Evolutionary conservation across 2,329 filamentous ascomycete genomes (phyloP).

Genomic region (Emergomyces africanus): DNA sequence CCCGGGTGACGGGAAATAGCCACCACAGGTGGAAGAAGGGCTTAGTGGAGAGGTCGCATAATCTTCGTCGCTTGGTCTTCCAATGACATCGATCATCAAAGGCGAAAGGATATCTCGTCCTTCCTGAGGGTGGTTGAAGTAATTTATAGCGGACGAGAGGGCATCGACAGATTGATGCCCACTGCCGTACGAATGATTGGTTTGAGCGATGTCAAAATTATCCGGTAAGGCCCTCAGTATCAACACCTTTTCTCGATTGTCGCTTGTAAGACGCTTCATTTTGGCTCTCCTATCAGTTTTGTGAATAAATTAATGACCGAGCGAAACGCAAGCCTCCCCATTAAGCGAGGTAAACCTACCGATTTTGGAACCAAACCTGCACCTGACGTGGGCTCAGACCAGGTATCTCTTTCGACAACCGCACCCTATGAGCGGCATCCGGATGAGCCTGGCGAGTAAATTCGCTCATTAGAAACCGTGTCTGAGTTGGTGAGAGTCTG

Average conservation of each 20-base stretch:
- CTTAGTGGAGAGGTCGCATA: constrained; percentile 27
- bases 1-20: constrained; percentile 20
- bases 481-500: constrained; percentile 90
- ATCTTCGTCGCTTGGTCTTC: constrained; percentile 24
- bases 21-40: constrained; percentile 23
- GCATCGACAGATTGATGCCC: constrained; percentile 33
- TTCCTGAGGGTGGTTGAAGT: constrained; percentile 27
- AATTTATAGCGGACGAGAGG: constrained; percentile 34
- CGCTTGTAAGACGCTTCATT: constrained; percentile 47
- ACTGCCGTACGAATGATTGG: constrained; percentile 42
- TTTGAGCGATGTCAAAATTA: constrained; percentile 47
- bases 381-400: constrained; percentile 85
- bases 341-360: constrained; percentile 42
- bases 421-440: constrained; percentile 78
- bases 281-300: constrained; percentile 41
- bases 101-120: constrained; percentile 21
- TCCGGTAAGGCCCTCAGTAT: constrained; percentile 47
- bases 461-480: constrained; percentile 94
- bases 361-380: constrained; percentile 97
- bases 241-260: constrained; percentile 50
- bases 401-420: constrained; percentile 78
- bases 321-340: neutral
- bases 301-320: neutral
- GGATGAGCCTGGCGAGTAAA: constrained; percentile 91
- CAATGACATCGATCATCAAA: constrained; percentile 23